Evolutionary conservation across 192 early-diverging fungal species (phyloP).

Genomic region (Cladochytrium replicatum): DNA sequence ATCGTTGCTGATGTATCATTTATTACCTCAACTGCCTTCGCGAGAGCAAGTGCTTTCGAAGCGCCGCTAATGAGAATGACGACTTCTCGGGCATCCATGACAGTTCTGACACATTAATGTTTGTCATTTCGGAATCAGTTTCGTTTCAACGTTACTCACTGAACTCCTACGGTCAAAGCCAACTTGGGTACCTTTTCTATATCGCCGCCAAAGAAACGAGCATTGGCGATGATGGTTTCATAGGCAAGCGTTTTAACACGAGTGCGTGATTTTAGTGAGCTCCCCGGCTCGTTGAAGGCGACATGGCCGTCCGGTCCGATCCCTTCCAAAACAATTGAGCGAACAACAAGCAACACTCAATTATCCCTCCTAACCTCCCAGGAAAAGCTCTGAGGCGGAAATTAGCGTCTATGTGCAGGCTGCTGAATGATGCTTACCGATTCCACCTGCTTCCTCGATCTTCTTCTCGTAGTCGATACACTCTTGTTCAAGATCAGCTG

Average conservation of each 20-base stretch:
- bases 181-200: constrained; percentile 76
- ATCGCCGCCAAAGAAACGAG: constrained; percentile 77
- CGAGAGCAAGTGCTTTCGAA: constrained; percentile 70
- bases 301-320: constrained; percentile 89
- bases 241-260: constrained; percentile 81
- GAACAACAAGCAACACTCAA: background rate
- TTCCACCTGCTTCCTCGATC: constrained; percentile 68
- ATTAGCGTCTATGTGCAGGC: no score
- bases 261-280: constrained; percentile 68
- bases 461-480: constrained; percentile 71
- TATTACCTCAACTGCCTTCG: constrained; percentile 69
- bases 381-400: constrained; percentile 82
- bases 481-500: constrained; percentile 66
- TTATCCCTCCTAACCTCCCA: no score
- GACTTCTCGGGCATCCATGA: constrained; percentile 81
- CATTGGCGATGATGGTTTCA: constrained; percentile 79
- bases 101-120: constrained; percentile 42
- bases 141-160: constrained; percentile 27
- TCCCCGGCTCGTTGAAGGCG: constrained; percentile 86
- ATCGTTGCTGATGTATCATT: constrained; percentile 1
- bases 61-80: constrained; percentile 79
- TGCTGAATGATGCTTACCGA: no score
- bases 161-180: constrained; percentile 79
- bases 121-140: background rate
- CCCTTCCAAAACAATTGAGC: background rate